Base-by-base conservation (phyloP, 2,329 filamentous ascomycete genomes). In the Colletotrichum kahawae region DNA sequence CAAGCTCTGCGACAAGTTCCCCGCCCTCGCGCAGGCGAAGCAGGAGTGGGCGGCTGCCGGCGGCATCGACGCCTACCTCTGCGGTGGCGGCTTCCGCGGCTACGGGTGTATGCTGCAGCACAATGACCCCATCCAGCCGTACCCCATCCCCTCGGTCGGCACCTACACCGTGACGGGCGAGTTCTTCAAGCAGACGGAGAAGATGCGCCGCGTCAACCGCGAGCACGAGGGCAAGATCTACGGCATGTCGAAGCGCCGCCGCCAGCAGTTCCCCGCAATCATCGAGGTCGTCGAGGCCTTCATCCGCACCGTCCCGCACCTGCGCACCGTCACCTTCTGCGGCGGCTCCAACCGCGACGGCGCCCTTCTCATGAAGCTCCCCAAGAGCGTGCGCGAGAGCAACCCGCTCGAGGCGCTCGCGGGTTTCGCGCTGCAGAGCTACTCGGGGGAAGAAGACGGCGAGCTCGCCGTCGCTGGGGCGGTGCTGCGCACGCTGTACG, bases 21-120 rank as follows among this genome's bases (percentile, higher is more conserved):
- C 89, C 5, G 79, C 80, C 2, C 91, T 96, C 0, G 77, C 76
- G 13, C 77, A 80, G 48, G 79, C 79, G 65, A 81, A 76, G 14
- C 79, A 83, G 24, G 56, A 75, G 16, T 70, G 64, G 36, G 56
- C 51, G 0, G 29, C 67, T 8, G 86, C 87, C 16, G 82, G 75
- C 2, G 90, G 90, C 6, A 87, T 95, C 72, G 91, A 93, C 38
- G 87, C 98, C 10, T 98, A 96, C 82, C 92, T 98, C 72, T 98
- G 94, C 77, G 96, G 96, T 57, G 96, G 96, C 29, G 96, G 96
- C 0, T 98, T 98, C 81, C 89, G 96, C 43, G 96, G 96, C 18
- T 98, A 97, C 88, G 96, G 95, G 8, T 97, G 95, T 83, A 92
- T 98, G 80, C 88, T 98, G 67, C 96, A 98, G 93, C 92, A 94